phyloP scores from a whole-genome alignment of 192 early-diverging fungal species.

The Coemansia sp. region DNA sequence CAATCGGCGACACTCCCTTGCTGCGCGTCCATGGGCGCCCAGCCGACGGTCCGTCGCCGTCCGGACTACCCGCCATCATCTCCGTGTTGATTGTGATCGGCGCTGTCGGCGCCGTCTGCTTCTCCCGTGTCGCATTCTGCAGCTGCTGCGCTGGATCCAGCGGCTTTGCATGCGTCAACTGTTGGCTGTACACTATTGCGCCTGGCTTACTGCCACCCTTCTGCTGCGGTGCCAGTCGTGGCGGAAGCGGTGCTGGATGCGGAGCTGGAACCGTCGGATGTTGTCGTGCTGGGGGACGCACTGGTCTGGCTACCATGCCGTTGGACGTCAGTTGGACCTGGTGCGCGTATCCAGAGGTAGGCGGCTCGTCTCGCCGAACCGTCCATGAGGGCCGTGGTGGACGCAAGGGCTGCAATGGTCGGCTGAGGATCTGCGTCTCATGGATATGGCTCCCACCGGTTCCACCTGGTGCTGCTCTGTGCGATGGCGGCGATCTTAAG shows the following conservation, averaged over 20 bases:
- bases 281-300: neutral
- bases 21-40: neutral
- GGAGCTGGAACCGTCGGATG: too few relatives aligned
- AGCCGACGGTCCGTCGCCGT: neutral
- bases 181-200: slow-evolving; percentile 2
- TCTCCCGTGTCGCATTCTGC: slow-evolving; percentile 7
- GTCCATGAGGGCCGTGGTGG: slow-evolving; percentile 51
- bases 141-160: slow-evolving; percentile 18
- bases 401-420: slow-evolving; percentile 41
- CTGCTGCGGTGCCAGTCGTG: neutral
- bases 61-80: neutral
- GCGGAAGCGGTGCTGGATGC: neutral
- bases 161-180: slow-evolving; percentile 7
- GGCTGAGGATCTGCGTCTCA: slow-evolving; percentile 37
- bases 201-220: neutral
- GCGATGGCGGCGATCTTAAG: slow-evolving; percentile 7
- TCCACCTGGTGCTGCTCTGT: neutral
- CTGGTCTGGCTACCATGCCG: slow-evolving; percentile 29
- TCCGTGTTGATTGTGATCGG: slow-evolving; percentile 38
- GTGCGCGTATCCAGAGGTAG: slow-evolving; percentile 29
- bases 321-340: slow-evolving; percentile 38
- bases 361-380: slow-evolving; percentile 40
- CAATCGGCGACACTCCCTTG: slow-evolving; percentile 5
- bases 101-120: neutral
- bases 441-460: slow-evolving; percentile 2